Conservation (phyloP, 202 grass and related monocot species). For the Carex arenaria region DNA sequence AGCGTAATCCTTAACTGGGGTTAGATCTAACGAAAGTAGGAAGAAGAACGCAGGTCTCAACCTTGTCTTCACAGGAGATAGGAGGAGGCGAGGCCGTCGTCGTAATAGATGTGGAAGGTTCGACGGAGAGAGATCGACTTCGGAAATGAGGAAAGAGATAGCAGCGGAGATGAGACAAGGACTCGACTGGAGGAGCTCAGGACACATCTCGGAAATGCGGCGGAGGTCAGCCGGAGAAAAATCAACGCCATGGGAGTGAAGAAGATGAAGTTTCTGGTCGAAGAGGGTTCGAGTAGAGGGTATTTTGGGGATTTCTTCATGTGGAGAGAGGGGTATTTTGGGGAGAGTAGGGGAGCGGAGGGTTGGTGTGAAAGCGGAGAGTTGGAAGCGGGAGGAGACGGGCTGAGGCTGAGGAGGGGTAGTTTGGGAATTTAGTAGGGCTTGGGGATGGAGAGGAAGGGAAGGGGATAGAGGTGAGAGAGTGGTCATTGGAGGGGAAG, state of each 20-base stretch:
- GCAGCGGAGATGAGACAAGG: constrained; percentile 34
- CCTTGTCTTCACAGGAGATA: constrained; percentile 49
- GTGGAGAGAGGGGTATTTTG: background rate
- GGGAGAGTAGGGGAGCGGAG: constrained; percentile 6
- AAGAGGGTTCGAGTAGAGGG: background rate
- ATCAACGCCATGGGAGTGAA: constrained; percentile 36
- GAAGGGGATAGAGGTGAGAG: constrained; percentile 16
- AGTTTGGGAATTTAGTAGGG: background rate
- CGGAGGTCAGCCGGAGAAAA: constrained; percentile 53
- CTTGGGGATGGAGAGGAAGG: constrained; percentile 11
- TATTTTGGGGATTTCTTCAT: background rate
- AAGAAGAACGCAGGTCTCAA: constrained; percentile 85
- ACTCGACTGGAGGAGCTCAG: constrained; percentile 65
- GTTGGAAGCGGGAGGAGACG: constrained; percentile 3
- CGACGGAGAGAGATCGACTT: constrained; percentile 31
- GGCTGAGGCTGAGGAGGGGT: background rate
- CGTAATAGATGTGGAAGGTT: constrained; percentile 57
- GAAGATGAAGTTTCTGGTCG: constrained; percentile 22
- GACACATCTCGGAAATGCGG: constrained; percentile 75
- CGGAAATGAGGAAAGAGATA: constrained; percentile 57
- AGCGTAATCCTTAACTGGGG: constrained; percentile 50
- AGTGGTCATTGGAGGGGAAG: constrained; percentile 1
- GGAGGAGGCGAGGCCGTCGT: constrained; percentile 70
- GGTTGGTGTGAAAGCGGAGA: background rate
- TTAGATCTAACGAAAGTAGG: constrained; percentile 66